phyloP scores from a whole-genome alignment of 2,329 filamentous ascomycete species.

The Aureobasidium sp. region DNA sequence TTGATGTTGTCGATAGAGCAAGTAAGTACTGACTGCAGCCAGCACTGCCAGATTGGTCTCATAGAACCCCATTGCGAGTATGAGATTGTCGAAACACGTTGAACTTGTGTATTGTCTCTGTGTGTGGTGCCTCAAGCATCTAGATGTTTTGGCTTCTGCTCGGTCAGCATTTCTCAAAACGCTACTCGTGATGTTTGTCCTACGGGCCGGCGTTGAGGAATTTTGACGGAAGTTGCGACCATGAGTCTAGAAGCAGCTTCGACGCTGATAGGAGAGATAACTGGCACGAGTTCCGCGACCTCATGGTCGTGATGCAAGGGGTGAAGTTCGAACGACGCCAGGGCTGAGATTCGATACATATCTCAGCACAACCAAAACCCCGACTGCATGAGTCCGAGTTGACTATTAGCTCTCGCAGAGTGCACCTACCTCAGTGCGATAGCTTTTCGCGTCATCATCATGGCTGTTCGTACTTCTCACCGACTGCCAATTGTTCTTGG shows the following conservation, averaged over 20 bases:
- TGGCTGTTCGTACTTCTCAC: conserved; percentile 6
- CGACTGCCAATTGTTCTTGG: conserved; percentile 19
- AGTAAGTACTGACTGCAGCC: conserved; percentile 20
- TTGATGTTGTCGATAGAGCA: conserved; percentile 19
- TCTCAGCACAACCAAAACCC: not conserved
- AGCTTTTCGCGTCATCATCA: not conserved
- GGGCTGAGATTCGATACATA: conserved; percentile 3
- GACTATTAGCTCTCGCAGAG: not conserved
- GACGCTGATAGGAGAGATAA: not conserved
- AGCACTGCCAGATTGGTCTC: conserved; percentile 21
- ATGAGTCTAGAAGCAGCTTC: not conserved
- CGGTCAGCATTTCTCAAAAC: conserved; percentile 5
- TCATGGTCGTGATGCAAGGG: conserved; percentile 8
- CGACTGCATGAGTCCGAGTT: not conserved
- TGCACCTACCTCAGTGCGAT: not conserved
- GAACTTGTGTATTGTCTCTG: too few relatives aligned
- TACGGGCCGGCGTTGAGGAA: conserved; percentile 4
- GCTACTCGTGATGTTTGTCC: not conserved
- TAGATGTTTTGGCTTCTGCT: not conserved
- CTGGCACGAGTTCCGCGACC: not conserved
- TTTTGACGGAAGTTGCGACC: not conserved
- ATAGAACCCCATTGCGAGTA: conserved; percentile 21
- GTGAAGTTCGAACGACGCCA: not conserved
- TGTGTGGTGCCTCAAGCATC: too few relatives aligned
- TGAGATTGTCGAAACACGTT: not conserved